Evolutionary conservation across 768 basidiomycete genomes (phyloP).

Genomic region (Steccherinum ochraceum): DNA sequence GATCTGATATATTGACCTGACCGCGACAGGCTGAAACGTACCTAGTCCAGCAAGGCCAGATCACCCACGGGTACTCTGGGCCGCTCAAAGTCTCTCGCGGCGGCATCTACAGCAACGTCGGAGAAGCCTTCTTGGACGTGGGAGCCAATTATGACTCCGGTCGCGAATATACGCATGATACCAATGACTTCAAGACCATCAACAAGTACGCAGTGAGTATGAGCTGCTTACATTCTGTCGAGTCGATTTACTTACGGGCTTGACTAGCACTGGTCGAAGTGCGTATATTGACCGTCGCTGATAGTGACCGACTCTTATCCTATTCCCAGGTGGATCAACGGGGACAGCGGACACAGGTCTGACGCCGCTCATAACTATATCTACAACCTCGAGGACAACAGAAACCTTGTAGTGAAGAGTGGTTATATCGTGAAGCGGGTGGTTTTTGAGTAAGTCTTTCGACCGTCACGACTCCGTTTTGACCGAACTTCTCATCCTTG

Average conservation of each 20-base stretch:
- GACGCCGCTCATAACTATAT: constrained; percentile 42
- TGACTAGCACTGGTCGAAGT: too few relatives aligned
- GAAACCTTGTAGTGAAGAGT: constrained; percentile 24
- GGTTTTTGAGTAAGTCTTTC: constrained; percentile 27
- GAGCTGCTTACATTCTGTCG: too few relatives aligned
- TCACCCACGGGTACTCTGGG: constrained; percentile 35
- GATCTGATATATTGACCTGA: constrained; percentile 10
- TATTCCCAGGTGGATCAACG: constrained; percentile 47
- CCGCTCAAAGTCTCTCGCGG: constrained; percentile 29
- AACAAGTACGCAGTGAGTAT: constrained; percentile 14
- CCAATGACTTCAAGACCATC: constrained; percentile 13
- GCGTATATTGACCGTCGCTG: neutral
- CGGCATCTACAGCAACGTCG: constrained; percentile 5
- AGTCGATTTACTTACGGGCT: too few relatives aligned
- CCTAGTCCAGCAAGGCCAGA: constrained; percentile 15
- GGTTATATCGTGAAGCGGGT: constrained; percentile 31
- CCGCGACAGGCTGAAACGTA: constrained; percentile 32
- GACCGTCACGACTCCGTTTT: too few relatives aligned
- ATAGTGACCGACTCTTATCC: too few relatives aligned
- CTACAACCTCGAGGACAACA: constrained; percentile 23
- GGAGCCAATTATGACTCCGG: constrained; percentile 7
- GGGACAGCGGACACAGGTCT: constrained; percentile 47
- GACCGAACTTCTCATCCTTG: neutral
- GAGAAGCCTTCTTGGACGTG: constrained; percentile 11
- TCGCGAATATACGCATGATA: neutral